Conservation (phyloP, 2,329 filamentous ascomycete species). For the Trichoderma koningiopsis region DNA sequence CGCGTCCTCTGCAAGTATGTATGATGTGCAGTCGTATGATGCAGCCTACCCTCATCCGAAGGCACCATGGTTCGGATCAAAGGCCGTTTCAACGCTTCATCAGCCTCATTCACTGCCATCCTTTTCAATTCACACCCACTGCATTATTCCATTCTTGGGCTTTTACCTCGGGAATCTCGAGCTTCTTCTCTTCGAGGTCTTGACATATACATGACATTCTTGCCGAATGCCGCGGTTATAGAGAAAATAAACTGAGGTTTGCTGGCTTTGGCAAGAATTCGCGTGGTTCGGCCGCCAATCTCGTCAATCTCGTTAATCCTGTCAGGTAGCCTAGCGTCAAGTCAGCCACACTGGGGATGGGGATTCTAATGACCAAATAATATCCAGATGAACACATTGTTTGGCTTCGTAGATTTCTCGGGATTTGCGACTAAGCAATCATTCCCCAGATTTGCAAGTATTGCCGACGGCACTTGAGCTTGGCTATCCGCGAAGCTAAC, state of each 20-base stretch:
- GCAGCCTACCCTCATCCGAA: background rate
- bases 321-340: background rate
- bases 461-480: background rate
- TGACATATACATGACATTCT: background rate
- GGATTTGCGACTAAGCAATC: background rate
- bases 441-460: background rate
- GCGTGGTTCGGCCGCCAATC: background rate
- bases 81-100: background rate
- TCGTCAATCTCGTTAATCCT: background rate
- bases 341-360: background rate
- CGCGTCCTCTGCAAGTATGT: background rate
- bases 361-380: background rate
- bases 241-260: background rate
- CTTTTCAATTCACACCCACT: background rate
- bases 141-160: background rate
- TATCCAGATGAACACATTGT: background rate
- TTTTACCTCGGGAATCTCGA: background rate
- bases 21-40: background rate
- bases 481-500: background rate
- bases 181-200: background rate
- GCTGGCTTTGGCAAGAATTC: background rate
- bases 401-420: background rate
- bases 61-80: background rate
- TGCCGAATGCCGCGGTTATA: background rate
- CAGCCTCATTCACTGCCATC: background rate